A percentile compares a stretch with the other conserved stretches of the same genome.
phyloP scores from a whole-genome alignment of 495 filamentous ascomycete species.

The Penicillium egyptiacum region DNA sequence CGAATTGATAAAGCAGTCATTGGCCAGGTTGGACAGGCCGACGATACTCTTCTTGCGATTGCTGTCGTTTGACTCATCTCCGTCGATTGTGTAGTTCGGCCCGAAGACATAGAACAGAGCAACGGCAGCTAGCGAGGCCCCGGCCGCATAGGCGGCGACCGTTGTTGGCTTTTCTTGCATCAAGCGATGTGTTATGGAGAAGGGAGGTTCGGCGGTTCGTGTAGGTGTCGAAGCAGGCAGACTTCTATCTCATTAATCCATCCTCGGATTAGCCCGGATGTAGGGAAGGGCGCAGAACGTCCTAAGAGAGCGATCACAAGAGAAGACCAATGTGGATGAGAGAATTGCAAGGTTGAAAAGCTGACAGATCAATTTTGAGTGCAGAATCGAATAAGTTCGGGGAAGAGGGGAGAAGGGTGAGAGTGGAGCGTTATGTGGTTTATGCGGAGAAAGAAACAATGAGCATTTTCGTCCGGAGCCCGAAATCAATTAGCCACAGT shows the following conservation, averaged over 20 bases:
- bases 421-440: conserved; percentile 26
- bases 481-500: conserved; percentile 5
- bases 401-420: conserved; percentile 20
- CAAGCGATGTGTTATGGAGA: conserved; percentile 20
- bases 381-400: conserved; percentile 19
- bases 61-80: conserved; percentile 60
- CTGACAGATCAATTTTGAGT: background rate
- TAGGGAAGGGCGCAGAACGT: background rate
- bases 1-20: conserved; percentile 99
- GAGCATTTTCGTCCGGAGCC: background rate
- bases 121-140: conserved; percentile 92
- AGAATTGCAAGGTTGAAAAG: conserved; percentile 3
- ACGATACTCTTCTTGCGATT: conserved; percentile 84
- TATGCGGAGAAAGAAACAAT: conserved; percentile 26
- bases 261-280: conserved; percentile 1
- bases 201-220: conserved; percentile 10
- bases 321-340: background rate
- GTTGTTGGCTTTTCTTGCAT: conserved; percentile 90
- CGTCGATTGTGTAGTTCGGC: conserved; percentile 91
- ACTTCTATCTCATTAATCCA: conserved; percentile 16
- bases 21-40: conserved; percentile 85
- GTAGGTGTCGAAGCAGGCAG: conserved; percentile 20
- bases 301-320: background rate
- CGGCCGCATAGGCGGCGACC: conserved; percentile 89
- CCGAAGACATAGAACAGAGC: conserved; percentile 96